Evolutionary conservation across 1,284 basidiomycete species (phyloP).

Genomic region (Fistulinella cinereoalba): DNA sequence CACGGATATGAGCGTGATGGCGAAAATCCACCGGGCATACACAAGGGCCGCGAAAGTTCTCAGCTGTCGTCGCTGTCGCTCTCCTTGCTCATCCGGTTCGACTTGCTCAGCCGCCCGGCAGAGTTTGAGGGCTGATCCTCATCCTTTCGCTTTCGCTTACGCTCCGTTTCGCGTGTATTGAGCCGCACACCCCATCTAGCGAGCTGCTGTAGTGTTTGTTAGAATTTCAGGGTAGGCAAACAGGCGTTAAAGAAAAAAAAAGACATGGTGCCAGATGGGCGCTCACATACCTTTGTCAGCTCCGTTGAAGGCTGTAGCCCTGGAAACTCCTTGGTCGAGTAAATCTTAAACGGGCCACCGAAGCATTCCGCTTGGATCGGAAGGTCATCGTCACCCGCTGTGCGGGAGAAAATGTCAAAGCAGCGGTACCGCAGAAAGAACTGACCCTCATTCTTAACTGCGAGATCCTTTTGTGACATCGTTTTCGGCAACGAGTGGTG

Average conservation of each 20-base stretch:
- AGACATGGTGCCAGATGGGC: no score
- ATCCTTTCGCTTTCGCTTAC: conserved; percentile 55
- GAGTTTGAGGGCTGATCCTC: conserved; percentile 17
- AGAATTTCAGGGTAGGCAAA: no score
- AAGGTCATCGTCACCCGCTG: conserved; percentile 30
- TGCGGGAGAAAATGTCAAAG: conserved; percentile 60
- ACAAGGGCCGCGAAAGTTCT: no score
- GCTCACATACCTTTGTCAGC: conserved; percentile 77
- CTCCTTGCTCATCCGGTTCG: conserved; percentile 5
- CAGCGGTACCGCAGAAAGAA: conserved; percentile 66
- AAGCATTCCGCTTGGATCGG: conserved; percentile 69
- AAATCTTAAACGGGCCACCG: conserved; percentile 65
- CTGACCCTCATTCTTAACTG: conserved; percentile 61
- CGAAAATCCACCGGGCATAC: no score
- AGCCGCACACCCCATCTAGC: conserved; percentile 67
- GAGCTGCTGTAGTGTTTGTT: no score
- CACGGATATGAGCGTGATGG: no score
- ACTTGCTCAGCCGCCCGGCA: conserved; percentile 2
- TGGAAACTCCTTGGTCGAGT: conserved; percentile 79
- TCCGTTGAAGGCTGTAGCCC: conserved; percentile 70
- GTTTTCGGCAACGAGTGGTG: no score
- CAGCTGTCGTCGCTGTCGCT: conserved; percentile 30
- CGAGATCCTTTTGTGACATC: conserved; percentile 49
- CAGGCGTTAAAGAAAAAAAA: no score
- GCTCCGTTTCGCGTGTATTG: conserved; percentile 67